Evolutionary conservation across 2,329 filamentous ascomycete genomes (phyloP), one percentile per base, ranked within the genome.

Genomic region (Botrytis medusae): DNA sequence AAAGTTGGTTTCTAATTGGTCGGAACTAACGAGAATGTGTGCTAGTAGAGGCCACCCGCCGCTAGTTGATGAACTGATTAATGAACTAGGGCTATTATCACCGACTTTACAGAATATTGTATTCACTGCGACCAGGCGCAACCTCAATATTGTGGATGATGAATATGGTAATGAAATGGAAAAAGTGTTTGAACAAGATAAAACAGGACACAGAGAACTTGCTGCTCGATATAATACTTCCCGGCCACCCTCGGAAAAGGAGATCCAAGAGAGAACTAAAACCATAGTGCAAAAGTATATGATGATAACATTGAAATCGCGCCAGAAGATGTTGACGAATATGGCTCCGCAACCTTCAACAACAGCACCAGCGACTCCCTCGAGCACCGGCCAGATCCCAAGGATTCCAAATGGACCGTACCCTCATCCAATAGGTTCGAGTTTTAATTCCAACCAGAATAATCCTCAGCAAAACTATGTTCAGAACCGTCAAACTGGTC

Each of bases 11-110:
- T 75, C 78, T 32, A 77, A 81, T 25, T 88, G 86, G 85, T 40
- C 74, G 0, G 9, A 61, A 5, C 81, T 85, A 63, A 80, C 81
- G 40, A 79, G 72, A 7, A 80, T 82, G 34, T 84, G 85, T 75
- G 77, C 74, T 40, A 51, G 63, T 32, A 82, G 84, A 59, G 79
- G 80, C 2, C 87, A 85, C 76, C 89, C 89, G 5, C 86, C 89
- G 8, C 81, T 90, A n/a, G 84, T 88, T 48, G 83, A 85, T 71
- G 90, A 92, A 77, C 81, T 92, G 42, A 79, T 84, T 7, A 78
- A 80, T n/a, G 76, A 80, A 20, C 83, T 91, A 51, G 78, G 80
- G 9, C 79, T 91, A 20, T 79, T 78, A 12, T 91, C 89, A 0
- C 78, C 82, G 0, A 82, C 85, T 1, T 80, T 92, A 10, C 87